A percentile compares a stretch with the other conserved stretches of the same genome.
Evolutionary conservation across 2,329 filamentous ascomycete species (phyloP).

Genomic region (Emmonsia crescens): DNA sequence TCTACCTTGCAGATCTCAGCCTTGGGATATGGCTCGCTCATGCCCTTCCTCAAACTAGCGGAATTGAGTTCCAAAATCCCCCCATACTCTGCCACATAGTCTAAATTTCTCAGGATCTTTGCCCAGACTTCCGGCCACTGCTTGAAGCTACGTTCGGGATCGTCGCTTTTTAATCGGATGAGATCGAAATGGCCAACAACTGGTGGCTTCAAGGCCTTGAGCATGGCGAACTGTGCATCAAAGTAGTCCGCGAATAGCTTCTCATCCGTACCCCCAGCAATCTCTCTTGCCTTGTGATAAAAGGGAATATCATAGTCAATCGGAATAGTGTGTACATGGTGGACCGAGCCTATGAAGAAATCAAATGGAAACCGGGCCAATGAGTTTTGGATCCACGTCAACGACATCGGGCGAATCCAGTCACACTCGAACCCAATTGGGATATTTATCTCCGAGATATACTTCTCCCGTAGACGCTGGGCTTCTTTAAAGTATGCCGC

Average conservation of each 20-base stretch:
- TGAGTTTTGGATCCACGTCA: slow-evolving; percentile 49
- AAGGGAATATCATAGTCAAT: slow-evolving; percentile 71
- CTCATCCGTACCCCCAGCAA: slow-evolving; percentile 55
- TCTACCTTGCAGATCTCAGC: slow-evolving; percentile 62
- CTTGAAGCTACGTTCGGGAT: slow-evolving; percentile 52
- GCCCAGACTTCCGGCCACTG: slow-evolving; percentile 59
- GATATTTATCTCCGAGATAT: slow-evolving; percentile 61
- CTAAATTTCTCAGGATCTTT: slow-evolving; percentile 62
- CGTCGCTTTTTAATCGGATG: slow-evolving; percentile 65
- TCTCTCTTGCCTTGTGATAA: slow-evolving; percentile 54
- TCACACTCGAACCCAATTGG: slow-evolving; percentile 88
- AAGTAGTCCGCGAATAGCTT: slow-evolving; percentile 75
- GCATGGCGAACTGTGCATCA: slow-evolving; percentile 75
- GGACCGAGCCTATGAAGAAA: slow-evolving; percentile 85
- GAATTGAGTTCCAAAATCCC: slow-evolving; percentile 87
- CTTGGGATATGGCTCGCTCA: slow-evolving; percentile 81
- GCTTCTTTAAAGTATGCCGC: slow-evolving; percentile 65
- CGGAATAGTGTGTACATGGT: slow-evolving; percentile 76
- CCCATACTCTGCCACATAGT: slow-evolving; percentile 58
- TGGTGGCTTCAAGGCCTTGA: slow-evolving; percentile 57
- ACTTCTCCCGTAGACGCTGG: slow-evolving; percentile 56
- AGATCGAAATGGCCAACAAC: slow-evolving; percentile 94
- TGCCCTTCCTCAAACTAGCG: slow-evolving; percentile 74
- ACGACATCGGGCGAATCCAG: slow-evolving; percentile 66
- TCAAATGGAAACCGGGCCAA: slow-evolving; percentile 57